Evolutionary conservation across 129 eudicot genomes (phyloP), one percentile per base, ranked within the genome.

Genomic region (Erigeron canadensis): DNA sequence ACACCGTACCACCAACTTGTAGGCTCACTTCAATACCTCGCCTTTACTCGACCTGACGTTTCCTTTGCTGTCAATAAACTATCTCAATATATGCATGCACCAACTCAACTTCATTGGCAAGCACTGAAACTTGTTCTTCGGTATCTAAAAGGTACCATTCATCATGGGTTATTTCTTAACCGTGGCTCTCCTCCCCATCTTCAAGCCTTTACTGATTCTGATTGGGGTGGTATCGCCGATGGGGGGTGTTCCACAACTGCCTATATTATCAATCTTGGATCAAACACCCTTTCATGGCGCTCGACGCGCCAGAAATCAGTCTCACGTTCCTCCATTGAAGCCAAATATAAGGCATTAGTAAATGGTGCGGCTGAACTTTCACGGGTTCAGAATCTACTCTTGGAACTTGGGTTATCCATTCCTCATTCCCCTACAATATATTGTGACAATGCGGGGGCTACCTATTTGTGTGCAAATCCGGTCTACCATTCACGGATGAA

Each of bases 21-120:
- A 6, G 71, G 71, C 16, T 9, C 57, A 13, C 71, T 44, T 18
- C 63, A 23, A 3, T 77, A 46, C 8, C 63, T 56, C 16, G 47
- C 34, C 1, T 7, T 69, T 19, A 66, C 63, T 8, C 22, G 75
- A 19, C 67, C 69, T 0, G 74, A 69, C 41, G 61, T 65, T 37
- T 22, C 74, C 5, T 69, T 21, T 21, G 17, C 48, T 5, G 75
- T 77, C 10, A 77, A 77, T 12, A 46, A 69, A 17, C 34, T 69
- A 3, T 39, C 81, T 11, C 75, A 77, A 67, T 77, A 16, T 22
- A 77, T 77, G 75, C 70, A 69, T 46, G 22, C 67, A 9, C 65
- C 41, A 60, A 60, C 42, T 28, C 68, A 13, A 34, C 50, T 63
- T 3, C 68, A 63, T 39, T 63, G 72, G 79, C 43, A 55, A 64